Conservation (phyloP, 371 early-diverging fungal species). For the Lichtheimia hyalospora region DNA sequence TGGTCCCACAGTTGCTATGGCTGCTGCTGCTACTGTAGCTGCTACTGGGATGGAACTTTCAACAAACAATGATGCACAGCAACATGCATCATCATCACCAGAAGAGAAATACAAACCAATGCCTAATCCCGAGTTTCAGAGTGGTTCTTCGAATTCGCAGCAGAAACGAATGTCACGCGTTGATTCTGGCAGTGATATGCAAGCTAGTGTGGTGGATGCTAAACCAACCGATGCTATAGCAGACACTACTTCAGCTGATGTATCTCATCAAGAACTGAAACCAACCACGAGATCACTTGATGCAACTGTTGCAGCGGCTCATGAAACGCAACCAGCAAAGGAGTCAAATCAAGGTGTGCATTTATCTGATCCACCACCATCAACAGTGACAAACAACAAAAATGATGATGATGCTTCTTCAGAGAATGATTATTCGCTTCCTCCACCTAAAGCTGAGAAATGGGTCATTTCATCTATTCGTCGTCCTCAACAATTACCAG, state of each 20-base stretch:
- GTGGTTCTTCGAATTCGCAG: neutral
- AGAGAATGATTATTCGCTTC: conserved; percentile 12
- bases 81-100: neutral
- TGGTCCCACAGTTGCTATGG: neutral
- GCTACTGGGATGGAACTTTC: neutral
- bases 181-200: conserved; percentile 11
- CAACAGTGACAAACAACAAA: conserved; percentile 1
- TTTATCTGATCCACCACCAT: neutral
- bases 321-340: neutral
- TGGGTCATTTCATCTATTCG: conserved; percentile 53
- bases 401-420: conserved; percentile 21
- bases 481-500: conserved; percentile 46
- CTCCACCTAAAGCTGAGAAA: conserved; percentile 46
- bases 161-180: conserved; percentile 1
- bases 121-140: conserved; percentile 16
- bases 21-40: neutral
- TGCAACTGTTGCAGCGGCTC: neutral
- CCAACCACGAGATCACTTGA: neutral
- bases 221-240: neutral
- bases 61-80: neutral
- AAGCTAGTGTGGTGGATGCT: neutral
- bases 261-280: no score
- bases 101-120: conserved; percentile 16
- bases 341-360: neutral
- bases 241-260: neutral